These are phyloP conservation scores for Kurtzmaniella quercitrusa DNA, from an alignment of 1,139 yeast species.

Conservation along the genomic window DNA sequence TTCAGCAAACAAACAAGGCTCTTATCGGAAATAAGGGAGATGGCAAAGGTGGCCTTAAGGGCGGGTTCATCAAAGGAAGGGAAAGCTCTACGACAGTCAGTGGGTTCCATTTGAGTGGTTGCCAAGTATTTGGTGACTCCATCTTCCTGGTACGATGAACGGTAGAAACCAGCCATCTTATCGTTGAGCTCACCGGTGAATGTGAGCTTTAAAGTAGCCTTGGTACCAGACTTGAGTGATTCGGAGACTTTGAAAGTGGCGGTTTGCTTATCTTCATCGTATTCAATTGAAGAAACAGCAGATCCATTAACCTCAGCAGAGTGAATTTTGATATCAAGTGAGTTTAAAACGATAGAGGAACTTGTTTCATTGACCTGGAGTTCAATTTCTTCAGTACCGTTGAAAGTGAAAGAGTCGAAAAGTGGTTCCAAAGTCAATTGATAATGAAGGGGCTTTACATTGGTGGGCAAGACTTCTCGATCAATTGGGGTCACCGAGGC, in stretches of 20 bases:
- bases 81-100: slow-evolving; percentile 87
- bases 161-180: slow-evolving; percentile 85
- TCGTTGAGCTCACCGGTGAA: slow-evolving; percentile 74
- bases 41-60: slow-evolving; percentile 72
- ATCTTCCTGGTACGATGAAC: slow-evolving; percentile 60
- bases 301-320: slow-evolving; percentile 43
- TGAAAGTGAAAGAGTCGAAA: slow-evolving; percentile 64
- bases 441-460: slow-evolving; percentile 71
- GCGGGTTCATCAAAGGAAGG: slow-evolving; percentile 90
- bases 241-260: slow-evolving; percentile 58
- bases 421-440: slow-evolving; percentile 70
- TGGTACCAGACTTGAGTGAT: slow-evolving; percentile 40
- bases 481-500: slow-evolving; percentile 17
- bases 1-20: slow-evolving; percentile 69
- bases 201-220: slow-evolving; percentile 43
- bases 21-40: slow-evolving; percentile 57
- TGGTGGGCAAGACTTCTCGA: slow-evolving; percentile 68
- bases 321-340: slow-evolving; percentile 60
- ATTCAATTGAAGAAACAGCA: slow-evolving; percentile 24
- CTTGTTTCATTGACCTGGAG: slow-evolving; percentile 58
- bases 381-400: slow-evolving; percentile 63
- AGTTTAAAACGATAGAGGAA: slow-evolving; percentile 51
- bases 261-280: slow-evolving; percentile 57
- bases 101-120: slow-evolving; percentile 86
- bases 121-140: slow-evolving; percentile 66